Base-by-base conservation (phyloP, 257 asterid species). In the Lantana camara region DNA sequence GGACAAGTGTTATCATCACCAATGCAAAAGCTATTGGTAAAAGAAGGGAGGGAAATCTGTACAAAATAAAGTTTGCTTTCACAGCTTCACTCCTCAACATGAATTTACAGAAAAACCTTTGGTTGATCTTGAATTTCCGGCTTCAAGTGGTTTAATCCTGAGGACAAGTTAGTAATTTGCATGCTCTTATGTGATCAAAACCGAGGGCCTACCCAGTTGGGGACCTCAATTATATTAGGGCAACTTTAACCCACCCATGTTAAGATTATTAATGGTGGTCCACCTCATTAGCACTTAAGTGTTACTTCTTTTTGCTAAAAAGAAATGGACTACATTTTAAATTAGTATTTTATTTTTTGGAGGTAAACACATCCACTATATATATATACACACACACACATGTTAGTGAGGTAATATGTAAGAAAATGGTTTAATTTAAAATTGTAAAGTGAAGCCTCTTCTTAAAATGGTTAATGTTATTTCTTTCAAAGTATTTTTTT, bases 31-130 rank as follows among this genome's bases (percentile, higher is more conserved):
- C 38, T 53, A 56, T 19, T 57, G 74, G 83, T 72, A 47, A 69
- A 75, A 58, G 49, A 49, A 71, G 68, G 82, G 95, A 86, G 90
- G 98, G 97, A 85, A 83, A 19, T 46, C 74, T 79, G 79, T 80
- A 72, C 92, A 86, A 86, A 83, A 64, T 86, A 85, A 91, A 89
- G 97, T 72, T 48, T 29, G 75, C 60, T 53, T 61, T 53, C 65
- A 69, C 74, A 77, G 73, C 60, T 73, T 71, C 86, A 79, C 73
- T 79, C 67, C 73, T 79, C 67, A 69, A 49, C 57, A 63, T 56
- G 76, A 77, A 72, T 51, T 69, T 73, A 75, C 80, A 54, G 20
- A 53, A 64, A 67, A 16, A 27, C 68, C n/a, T 58, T 42, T 16
- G 17, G 7, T 7, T 27, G 63, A 53, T 78, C 46, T 56, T 52